Percentiles rank a stretch among this genome's conserved stretches.
phyloP scores from a whole-genome alignment of 2,329 filamentous ascomycete genomes.

The Aspergillus awamori region DNA sequence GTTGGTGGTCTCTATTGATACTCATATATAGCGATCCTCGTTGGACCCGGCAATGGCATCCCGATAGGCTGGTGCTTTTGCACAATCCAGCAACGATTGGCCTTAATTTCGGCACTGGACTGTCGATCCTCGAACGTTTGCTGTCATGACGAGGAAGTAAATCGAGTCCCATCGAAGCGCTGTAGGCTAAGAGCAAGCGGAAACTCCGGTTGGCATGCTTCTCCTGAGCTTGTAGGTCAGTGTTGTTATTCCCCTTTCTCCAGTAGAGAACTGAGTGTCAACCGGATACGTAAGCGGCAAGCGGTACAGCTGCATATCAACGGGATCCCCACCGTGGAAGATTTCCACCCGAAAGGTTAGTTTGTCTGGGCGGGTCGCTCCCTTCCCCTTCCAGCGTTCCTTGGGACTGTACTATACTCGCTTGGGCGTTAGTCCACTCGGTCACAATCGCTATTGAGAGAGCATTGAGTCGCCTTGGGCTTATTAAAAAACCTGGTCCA shows the following conservation, averaged over 20 bases:
- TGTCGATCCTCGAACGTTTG: slow-evolving; percentile 29
- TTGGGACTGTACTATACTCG: background rate
- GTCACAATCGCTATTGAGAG: background rate
- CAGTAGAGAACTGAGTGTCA: background rate
- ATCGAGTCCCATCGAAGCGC: background rate
- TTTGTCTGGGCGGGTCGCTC: background rate
- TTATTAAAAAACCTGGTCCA: background rate
- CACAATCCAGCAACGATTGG: slow-evolving; percentile 23
- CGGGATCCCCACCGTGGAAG: slow-evolving; percentile 10
- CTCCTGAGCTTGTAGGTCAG: slow-evolving; percentile 5
- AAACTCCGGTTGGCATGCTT: background rate
- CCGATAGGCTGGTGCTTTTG: slow-evolving; percentile 13
- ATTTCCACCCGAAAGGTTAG: slow-evolving; percentile 9
- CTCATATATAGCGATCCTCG: slow-evolving; percentile 12
- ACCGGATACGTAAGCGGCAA: slow-evolving; percentile 3
- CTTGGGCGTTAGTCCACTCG: background rate
- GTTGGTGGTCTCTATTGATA: background rate
- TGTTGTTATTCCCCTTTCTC: background rate
- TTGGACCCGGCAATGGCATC: background rate
- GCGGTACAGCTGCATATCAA: slow-evolving; percentile 11
- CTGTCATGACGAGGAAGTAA: slow-evolving; percentile 18
- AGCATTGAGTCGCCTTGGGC: background rate
- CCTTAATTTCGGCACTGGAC: slow-evolving; percentile 7
- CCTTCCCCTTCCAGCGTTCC: slow-evolving; percentile 1
- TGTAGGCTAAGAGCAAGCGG: background rate